Base-by-base conservation (phyloP, 495 filamentous ascomycete species). In the Neurospora sp. region DNA sequence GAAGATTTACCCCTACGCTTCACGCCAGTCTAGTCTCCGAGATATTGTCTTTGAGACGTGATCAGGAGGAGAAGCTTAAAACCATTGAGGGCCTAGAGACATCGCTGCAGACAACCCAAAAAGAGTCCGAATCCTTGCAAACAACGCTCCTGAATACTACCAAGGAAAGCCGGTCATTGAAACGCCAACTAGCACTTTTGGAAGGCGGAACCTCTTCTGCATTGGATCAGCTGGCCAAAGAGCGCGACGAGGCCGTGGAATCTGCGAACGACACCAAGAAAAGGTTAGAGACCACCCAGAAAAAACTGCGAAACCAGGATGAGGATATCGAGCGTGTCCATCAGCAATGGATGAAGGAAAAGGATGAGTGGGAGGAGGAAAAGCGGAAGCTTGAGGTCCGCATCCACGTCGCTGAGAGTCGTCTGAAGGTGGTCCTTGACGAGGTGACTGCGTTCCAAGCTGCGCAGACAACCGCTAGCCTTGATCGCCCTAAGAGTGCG, bases 1-100 rank as follows among this genome's bases (percentile, higher is more conserved):
- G 94, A 70, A 87, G 95, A 23, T 97, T 99, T 77, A 98, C 96
- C 6, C 96, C 96, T 5, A 98, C 94, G 2, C 86, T 98, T 23
- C 96, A 98, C 83, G 96, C 96, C 16, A 97, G 92, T 66, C 86
- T 99, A 9, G 94, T 99, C 7, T 93, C 95, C 0, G 95, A 99
- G 80, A 99, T 99, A 74, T 87, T 98, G 35, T 89, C 90, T 2
- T 81, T 99, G 62, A 89, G 94, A 5, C 86, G 96, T 62, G 96
- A 98, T 73, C 87, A 97, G 71, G 96, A 98, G 79, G 91, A 89
- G 54, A 98, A 96, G 80, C 86, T 90, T 23, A 92, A 90, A 74
- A 86, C 92, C 39, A 94, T 99, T 54, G 93, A 97, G 79, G 86
- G 87, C 40, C 84, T 99, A 40, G 96, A 99, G 83, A 83, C 86